A percentile compares a stretch with the other conserved stretches of the same genome.
Conservation (phyloP, 1,284 basidiomycete genomes). For the Fomes fomentarius region DNA sequence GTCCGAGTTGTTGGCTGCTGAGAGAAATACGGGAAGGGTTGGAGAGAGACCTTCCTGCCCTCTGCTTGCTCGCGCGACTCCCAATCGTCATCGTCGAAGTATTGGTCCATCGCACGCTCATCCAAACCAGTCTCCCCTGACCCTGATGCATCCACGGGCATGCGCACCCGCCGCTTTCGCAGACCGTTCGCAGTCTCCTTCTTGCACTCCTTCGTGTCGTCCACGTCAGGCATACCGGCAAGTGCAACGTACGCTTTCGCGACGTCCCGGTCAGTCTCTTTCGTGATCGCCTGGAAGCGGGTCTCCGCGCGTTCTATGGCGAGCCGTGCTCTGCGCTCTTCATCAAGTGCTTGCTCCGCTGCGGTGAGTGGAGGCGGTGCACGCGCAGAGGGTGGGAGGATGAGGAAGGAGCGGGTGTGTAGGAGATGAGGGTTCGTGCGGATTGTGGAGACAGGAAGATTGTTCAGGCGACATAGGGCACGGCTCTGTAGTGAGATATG, state of each 20-base stretch:
- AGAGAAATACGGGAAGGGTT: conserved; percentile 26
- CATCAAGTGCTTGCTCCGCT: conserved; percentile 30
- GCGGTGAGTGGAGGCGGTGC: conserved; percentile 17
- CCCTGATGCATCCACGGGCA: neutral
- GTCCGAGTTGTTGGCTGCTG: neutral
- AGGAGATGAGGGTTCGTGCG: conserved; percentile 73
- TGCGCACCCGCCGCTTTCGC: conserved; percentile 18
- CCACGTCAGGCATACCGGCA: conserved; percentile 42
- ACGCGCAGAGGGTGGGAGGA: conserved; percentile 47
- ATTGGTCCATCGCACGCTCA: conserved; percentile 55
- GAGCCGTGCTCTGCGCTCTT: conserved; percentile 44
- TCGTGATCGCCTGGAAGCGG: conserved; percentile 63
- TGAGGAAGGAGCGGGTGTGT: conserved; percentile 65
- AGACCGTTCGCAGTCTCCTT: conserved; percentile 22
- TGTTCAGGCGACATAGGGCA: conserved; percentile 65
- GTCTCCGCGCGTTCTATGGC: conserved; percentile 59
- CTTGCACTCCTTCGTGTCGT: conserved; percentile 38
- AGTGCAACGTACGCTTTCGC: conserved; percentile 70
- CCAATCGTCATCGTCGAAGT: conserved; percentile 72
- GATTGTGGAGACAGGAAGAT: conserved; percentile 64
- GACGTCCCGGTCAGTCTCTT: conserved; percentile 68
- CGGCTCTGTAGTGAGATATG: conserved; percentile 46
- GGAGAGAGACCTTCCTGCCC: conserved; percentile 32
- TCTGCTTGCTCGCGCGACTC: conserved; percentile 43
- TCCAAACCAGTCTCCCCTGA: conserved; percentile 37